Evolutionary conservation across 768 basidiomycete species (phyloP).

Genomic region (Boletus rubropictus): DNA sequence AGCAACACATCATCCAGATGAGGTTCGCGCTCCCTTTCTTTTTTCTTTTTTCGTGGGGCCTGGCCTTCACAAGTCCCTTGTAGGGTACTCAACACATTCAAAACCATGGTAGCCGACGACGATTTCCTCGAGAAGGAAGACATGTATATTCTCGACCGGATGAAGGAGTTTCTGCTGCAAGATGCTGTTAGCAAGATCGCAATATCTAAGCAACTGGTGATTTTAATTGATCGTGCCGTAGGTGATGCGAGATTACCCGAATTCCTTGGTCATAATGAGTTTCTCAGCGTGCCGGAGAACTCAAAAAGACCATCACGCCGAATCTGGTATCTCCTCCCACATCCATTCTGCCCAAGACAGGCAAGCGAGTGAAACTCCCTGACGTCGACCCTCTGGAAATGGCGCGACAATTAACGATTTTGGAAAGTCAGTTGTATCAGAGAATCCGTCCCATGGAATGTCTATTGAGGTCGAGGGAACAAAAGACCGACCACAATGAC

Average conservation of each 20-base stretch:
- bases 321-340: constrained; percentile 60
- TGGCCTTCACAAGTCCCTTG: constrained; percentile 1
- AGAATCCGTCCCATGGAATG: constrained; percentile 89
- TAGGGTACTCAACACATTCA: constrained; percentile 84
- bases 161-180: constrained; percentile 72
- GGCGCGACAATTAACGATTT: constrained; percentile 86
- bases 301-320: constrained; percentile 51
- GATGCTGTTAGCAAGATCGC: constrained; percentile 58
- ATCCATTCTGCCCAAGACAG: constrained; percentile 66
- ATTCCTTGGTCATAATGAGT: constrained; percentile 10
- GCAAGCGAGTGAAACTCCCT: constrained; percentile 69
- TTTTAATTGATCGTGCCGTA: constrained; percentile 75
- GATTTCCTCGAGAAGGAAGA: constrained; percentile 86
- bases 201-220: constrained; percentile 70
- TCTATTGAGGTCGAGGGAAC: constrained; percentile 75
- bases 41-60: background rate
- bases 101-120: constrained; percentile 81
- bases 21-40: constrained; percentile 47
- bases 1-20: constrained; percentile 82
- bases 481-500: constrained; percentile 65
- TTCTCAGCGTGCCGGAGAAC: constrained; percentile 48
- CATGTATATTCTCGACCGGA: constrained; percentile 68
- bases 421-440: constrained; percentile 84
- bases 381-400: constrained; percentile 89
- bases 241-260: constrained; percentile 27